Evolutionary conservation across 2,329 filamentous ascomycete genomes (phyloP).

Genomic region (Ophiostoma pallidulum): DNA sequence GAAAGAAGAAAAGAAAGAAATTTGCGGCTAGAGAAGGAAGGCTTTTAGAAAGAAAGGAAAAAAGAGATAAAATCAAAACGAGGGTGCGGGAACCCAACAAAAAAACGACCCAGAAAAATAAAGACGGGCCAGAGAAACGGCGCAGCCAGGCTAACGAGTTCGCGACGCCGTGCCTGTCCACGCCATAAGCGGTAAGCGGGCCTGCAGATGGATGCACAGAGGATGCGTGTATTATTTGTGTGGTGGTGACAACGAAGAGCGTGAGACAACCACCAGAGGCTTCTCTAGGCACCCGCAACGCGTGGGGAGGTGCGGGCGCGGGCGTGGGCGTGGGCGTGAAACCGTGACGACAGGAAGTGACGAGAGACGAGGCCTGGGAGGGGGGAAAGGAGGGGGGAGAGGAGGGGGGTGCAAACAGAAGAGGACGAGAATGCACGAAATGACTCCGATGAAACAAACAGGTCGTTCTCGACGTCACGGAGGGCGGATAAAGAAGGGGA

Average conservation of each 20-base stretch:
- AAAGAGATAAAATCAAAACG: not conserved
- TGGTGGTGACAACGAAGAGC: not conserved
- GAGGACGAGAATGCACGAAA: not conserved
- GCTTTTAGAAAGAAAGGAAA: conserved; percentile 3
- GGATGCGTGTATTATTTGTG: not conserved
- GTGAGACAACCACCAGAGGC: not conserved
- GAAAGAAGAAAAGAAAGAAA: conserved; percentile 1
- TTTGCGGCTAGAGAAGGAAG: conserved; percentile 1
- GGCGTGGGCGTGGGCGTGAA: not conserved
- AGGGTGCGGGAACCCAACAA: not conserved
- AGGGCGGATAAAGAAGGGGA: not conserved
- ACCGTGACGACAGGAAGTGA: too few relatives aligned
- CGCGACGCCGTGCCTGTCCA: not conserved
- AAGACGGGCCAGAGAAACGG: not conserved
- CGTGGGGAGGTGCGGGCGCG: not conserved
- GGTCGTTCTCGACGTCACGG: not conserved
- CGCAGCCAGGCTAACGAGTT: not conserved
- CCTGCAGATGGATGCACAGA: not conserved
- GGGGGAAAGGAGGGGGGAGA: not conserved
- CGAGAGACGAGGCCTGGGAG: not conserved
- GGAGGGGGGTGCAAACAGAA: not conserved
- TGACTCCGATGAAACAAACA: not conserved
- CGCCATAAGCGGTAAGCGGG: not conserved
- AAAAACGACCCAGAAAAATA: not conserved
- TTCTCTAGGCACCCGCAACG: too few relatives aligned